Evolutionary conservation across 2,329 filamentous ascomycete species (phyloP).

Genomic region (Septoria linicola): DNA sequence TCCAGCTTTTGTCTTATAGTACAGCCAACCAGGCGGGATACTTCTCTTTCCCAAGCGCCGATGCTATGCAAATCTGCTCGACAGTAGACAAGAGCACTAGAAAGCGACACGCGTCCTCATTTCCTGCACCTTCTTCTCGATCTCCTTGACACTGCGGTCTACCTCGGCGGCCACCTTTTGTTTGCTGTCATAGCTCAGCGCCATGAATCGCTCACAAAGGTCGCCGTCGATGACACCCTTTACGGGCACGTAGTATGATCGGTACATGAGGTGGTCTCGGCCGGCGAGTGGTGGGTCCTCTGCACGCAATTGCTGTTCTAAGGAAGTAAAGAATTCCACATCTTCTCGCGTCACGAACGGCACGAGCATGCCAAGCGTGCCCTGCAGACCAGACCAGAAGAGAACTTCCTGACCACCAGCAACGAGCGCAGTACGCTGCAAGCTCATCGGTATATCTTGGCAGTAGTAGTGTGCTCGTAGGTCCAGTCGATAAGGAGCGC

Average conservation of each 20-base stretch:
- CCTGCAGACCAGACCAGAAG: slow-evolving; percentile 91
- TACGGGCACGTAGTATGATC: slow-evolving; percentile 92
- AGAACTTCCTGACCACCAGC: slow-evolving; percentile 89
- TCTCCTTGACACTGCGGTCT: slow-evolving; percentile 85
- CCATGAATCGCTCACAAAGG: slow-evolving; percentile 85
- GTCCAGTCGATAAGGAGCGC: slow-evolving; percentile 78
- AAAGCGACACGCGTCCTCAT: slow-evolving; percentile 42
- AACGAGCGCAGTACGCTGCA: slow-evolving; percentile 85
- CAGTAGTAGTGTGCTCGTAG: slow-evolving; percentile 86
- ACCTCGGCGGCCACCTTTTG: slow-evolving; percentile 91
- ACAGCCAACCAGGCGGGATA: neutral
- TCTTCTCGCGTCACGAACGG: slow-evolving; percentile 91
- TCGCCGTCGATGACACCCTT: slow-evolving; percentile 98
- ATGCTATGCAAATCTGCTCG: neutral
- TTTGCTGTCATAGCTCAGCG: slow-evolving; percentile 84
- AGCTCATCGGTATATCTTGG: slow-evolving; percentile 87
- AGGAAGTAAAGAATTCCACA: slow-evolving; percentile 93
- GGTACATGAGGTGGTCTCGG: slow-evolving; percentile 91
- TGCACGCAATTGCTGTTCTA: slow-evolving; percentile 82
- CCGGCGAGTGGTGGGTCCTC: slow-evolving; percentile 88
- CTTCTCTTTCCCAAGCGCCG: neutral
- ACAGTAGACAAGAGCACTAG: slow-evolving; percentile 17
- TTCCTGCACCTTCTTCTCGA: slow-evolving; percentile 81
- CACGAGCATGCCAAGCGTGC: slow-evolving; percentile 88
- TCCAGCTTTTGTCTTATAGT: neutral